Evolutionary conservation across 768 basidiomycete genomes (phyloP).

Genomic region (Leccinum olivaceopallidum): DNA sequence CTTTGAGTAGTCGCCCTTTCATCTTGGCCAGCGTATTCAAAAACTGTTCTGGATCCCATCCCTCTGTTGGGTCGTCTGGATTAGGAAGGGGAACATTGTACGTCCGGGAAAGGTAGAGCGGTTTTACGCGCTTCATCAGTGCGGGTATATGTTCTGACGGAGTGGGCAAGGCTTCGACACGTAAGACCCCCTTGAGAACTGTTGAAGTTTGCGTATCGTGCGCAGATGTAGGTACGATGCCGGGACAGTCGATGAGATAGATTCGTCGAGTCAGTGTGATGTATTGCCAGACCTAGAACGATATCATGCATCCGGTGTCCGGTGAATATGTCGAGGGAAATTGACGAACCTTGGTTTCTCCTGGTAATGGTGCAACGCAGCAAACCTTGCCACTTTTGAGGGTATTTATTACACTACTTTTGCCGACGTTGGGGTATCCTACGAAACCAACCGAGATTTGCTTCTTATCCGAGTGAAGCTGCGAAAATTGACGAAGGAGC

Average conservation of each 20-base stretch:
- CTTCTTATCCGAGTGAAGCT: slow-evolving; percentile 97
- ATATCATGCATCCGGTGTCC: slow-evolving; percentile 1
- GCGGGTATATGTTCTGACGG: slow-evolving; percentile 91
- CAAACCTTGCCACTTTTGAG: slow-evolving; percentile 98
- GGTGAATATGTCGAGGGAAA: not conserved
- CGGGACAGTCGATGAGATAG: slow-evolving; percentile 99
- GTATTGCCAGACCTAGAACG: slow-evolving; percentile 90
- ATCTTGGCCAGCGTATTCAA: slow-evolving; percentile 84
- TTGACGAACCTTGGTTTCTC: slow-evolving; percentile 80
- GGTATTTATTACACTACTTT: slow-evolving; percentile 97
- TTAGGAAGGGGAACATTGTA: slow-evolving; percentile 73
- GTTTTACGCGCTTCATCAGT: slow-evolving; percentile 89
- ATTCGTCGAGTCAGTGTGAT: slow-evolving; percentile 95
- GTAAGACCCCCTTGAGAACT: slow-evolving; percentile 95
- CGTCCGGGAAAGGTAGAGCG: slow-evolving; percentile 85
- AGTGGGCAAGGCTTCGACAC: slow-evolving; percentile 90
- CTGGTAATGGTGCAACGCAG: slow-evolving; percentile 93
- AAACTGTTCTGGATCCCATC: slow-evolving; percentile 77
- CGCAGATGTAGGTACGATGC: slow-evolving; percentile 93
- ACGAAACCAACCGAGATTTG: slow-evolving; percentile 98
- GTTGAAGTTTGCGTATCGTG: slow-evolving; percentile 87
- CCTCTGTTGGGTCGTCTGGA: slow-evolving; percentile 46
- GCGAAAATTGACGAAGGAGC: slow-evolving; percentile 93
- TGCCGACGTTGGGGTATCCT: slow-evolving; percentile 98
- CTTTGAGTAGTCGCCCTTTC: slow-evolving; percentile 89